Conservation (phyloP, 1,139 yeast species). For the Schizosaccharomyces versatilis region DNA sequence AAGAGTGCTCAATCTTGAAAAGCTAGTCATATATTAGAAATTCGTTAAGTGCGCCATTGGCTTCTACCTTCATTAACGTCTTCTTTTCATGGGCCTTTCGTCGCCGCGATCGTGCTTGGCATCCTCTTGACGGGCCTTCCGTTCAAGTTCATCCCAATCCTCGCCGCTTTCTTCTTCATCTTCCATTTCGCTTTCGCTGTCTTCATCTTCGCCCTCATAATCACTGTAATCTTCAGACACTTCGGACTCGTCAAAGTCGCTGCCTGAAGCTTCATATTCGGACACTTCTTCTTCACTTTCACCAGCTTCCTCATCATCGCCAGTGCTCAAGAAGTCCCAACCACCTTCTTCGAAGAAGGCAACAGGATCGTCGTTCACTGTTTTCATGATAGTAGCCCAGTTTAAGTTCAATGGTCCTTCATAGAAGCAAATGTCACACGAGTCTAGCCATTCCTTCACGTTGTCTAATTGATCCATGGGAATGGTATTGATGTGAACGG, state of each 20-base stretch:
- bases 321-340: constrained; percentile 65
- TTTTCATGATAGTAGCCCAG: constrained; percentile 91
- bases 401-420: constrained; percentile 91
- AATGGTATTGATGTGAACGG: constrained; percentile 78
- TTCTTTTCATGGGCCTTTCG: neutral
- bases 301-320: constrained; percentile 29
- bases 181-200: constrained; percentile 15
- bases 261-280: constrained; percentile 27
- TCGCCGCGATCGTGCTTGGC: neutral
- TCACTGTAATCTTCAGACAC: constrained; percentile 33
- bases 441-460: constrained; percentile 80
- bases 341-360: constrained; percentile 86
- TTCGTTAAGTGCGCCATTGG: no score
- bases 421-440: constrained; percentile 62
- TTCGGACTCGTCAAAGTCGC: constrained; percentile 48
- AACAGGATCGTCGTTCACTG: constrained; percentile 76
- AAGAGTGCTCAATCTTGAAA: no score
- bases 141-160: constrained; percentile 22
- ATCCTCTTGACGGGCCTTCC: constrained; percentile 15
- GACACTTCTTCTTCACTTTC: constrained; percentile 27
- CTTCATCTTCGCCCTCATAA: constrained; percentile 14
- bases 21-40: no score
- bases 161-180: constrained; percentile 19
- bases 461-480: constrained; percentile 84
- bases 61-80: neutral